Base-by-base conservation (phyloP, 257 asterid genomes). In the Eucommia ulmoides region DNA sequence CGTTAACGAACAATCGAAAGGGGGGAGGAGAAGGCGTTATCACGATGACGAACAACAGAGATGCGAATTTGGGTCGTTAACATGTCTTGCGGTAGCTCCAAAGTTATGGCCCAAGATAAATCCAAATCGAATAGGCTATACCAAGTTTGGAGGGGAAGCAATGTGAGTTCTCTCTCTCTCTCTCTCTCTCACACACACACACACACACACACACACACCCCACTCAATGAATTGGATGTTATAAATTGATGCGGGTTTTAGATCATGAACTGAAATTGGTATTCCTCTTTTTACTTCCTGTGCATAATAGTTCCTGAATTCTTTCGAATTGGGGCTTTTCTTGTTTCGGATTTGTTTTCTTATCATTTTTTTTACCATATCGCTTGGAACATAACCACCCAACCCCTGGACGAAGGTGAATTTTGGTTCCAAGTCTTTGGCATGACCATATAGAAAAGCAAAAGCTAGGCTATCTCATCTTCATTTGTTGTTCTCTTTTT, bases 111-210 rank as follows among this genome's bases (percentile, higher is more conserved):
- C 67, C 67, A 26, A 24, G 76, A 52, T 24, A 74, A 64, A 61
- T 67, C 84, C 71, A 23, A 69, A 33, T 62, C 65, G 19, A 63
- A 35, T 66, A 82, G 72, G 77, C 81, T 82, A 71, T 79, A 79
- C 67, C 91, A 77, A 54, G 81, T 74, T 46, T 85, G 95, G 95
- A 74, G 71, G 59, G 95, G 93, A 45, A 82, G 68, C 70, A 85
- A 85, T 67, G 93, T 85, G 72, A 77, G 84, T 47, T 25, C n/a
- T 10, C 10, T 15, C 1, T 3, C 15, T 16, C 9, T 42, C 48
- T 6, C 19, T 6, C 19, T 42, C 0, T 3, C 15, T 42, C 19
- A n/a, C n/a, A n/a, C n/a, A n/a, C n/a, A n/a, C n/a, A n/a, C n/a
- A n/a, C n/a, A n/a, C n/a, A n/a, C n/a, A n/a, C n/a, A n/a, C n/a